phyloP scores from a whole-genome alignment of 1,284 basidiomycete species.

The Pholiota adiposa region DNA sequence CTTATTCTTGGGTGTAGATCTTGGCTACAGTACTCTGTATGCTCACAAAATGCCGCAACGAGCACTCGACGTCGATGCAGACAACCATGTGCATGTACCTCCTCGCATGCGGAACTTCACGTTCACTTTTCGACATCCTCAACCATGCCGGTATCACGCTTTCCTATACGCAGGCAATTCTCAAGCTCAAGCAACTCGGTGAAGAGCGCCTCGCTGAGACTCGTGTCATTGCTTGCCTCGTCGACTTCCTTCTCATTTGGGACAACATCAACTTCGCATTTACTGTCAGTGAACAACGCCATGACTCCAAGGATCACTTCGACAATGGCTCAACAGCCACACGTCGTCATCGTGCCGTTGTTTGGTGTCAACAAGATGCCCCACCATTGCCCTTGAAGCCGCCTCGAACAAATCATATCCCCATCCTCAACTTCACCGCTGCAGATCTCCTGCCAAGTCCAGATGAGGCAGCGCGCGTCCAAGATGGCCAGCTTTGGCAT shows the following conservation, averaged over 20 bases:
- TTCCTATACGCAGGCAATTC: constrained; percentile 27
- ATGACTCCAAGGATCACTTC: constrained; percentile 30
- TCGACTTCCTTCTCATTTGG: constrained; percentile 30
- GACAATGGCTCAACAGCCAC: constrained; percentile 35
- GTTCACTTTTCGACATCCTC: too few relatives aligned
- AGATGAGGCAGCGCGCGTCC: constrained; percentile 4
- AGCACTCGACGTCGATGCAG: too few relatives aligned
- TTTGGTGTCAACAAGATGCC: constrained; percentile 9
- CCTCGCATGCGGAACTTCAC: too few relatives aligned
- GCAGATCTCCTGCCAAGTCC: constrained; percentile 15
- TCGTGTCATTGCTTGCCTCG: constrained; percentile 13
- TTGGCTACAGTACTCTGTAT: too few relatives aligned
- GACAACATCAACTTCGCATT: constrained; percentile 36
- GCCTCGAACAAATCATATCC: neutral
- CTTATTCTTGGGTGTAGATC: too few relatives aligned
- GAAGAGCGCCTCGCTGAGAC: constrained; percentile 17
- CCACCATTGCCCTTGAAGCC: constrained; percentile 6
- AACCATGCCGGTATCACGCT: too few relatives aligned
- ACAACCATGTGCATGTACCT: too few relatives aligned
- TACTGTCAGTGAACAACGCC: constrained; percentile 23
- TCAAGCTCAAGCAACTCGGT: constrained; percentile 28
- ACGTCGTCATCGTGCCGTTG: too few relatives aligned
- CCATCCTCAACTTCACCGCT: constrained; percentile 1
- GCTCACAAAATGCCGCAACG: too few relatives aligned
- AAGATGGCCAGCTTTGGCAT: constrained; percentile 16